phyloP scores from a whole-genome alignment of 176 grass and related monocot genomes.

The Carex cristatella region DNA sequence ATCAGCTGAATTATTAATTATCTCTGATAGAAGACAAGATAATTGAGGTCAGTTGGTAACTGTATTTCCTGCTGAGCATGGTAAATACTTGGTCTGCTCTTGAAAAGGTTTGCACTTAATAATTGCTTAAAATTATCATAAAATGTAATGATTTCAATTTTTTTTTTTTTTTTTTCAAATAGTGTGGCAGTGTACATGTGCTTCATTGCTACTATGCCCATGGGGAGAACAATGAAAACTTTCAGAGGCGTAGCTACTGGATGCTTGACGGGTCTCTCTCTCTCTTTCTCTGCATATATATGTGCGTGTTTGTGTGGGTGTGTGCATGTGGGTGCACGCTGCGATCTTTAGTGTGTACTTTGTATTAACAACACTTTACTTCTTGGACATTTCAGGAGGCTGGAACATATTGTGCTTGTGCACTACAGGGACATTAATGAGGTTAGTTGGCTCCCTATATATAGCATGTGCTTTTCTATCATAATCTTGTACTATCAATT shows the following conservation, averaged over 20 bases:
- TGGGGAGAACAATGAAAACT: constrained; percentile 75
- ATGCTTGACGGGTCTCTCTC: constrained; percentile 65
- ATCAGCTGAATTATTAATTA: no score
- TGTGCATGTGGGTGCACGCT: neutral
- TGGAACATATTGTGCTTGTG: constrained; percentile 43
- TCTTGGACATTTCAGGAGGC: constrained; percentile 23
- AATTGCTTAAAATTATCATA: neutral
- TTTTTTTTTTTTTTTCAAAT: neutral
- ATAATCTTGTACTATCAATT: neutral
- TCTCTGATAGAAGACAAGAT: neutral
- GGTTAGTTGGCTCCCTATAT: constrained; percentile 2
- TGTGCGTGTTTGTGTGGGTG: neutral
- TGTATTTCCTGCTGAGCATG: neutral
- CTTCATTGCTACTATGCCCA: constrained; percentile 95
- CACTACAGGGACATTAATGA: constrained; percentile 39
- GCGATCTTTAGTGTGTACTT: neutral
- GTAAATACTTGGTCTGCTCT: neutral
- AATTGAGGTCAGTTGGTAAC: neutral
- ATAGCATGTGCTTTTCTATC: neutral
- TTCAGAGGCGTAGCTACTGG: constrained; percentile 91
- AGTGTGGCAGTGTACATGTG: constrained; percentile 83
- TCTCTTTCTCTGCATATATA: neutral
- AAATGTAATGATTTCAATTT: neutral
- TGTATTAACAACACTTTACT: neutral
- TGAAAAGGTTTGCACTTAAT: neutral